Percentiles rank a stretch among this genome's conserved stretches.
phyloP scores from a whole-genome alignment of 2,329 filamentous ascomycete genomes.

The Penicillium sclerotiorum region DNA sequence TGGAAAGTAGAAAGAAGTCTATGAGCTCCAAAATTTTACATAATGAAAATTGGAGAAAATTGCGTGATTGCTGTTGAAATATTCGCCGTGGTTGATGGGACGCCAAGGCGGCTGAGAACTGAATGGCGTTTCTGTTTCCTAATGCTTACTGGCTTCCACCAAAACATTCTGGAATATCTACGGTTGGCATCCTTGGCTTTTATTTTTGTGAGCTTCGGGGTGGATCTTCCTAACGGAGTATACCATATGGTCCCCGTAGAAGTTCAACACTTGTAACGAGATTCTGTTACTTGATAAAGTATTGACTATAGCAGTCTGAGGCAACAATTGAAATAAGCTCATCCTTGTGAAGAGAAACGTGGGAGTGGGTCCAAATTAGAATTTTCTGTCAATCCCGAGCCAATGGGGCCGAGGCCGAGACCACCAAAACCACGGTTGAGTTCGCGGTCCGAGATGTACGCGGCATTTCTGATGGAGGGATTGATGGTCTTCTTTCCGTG shows the following conservation, averaged over 20 bases:
- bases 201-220: no score
- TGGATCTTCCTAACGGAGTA: no score
- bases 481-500: no score
- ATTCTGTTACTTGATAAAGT: no score
- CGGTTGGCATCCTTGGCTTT: not conserved
- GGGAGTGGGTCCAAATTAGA: not conserved
- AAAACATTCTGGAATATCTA: not conserved
- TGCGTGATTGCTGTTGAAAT: slow-evolving; percentile 3
- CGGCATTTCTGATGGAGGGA: no score
- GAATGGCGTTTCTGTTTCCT: slow-evolving; percentile 3
- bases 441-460: not conserved
- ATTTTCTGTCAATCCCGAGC: not conserved
- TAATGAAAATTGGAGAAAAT: not conserved
- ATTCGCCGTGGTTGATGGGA: not conserved
- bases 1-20: not conserved
- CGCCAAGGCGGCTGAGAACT: slow-evolving; percentile 3
- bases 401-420: not conserved
- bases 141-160: not conserved
- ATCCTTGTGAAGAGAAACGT: not conserved
- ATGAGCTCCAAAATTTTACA: not conserved
- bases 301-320: no score
- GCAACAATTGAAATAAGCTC: not conserved
- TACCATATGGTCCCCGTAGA: no score
- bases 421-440: no score
- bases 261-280: no score